phyloP scores from a whole-genome alignment of 2,329 filamentous ascomycete genomes.

The Pseudopithomyces maydicus region DNA sequence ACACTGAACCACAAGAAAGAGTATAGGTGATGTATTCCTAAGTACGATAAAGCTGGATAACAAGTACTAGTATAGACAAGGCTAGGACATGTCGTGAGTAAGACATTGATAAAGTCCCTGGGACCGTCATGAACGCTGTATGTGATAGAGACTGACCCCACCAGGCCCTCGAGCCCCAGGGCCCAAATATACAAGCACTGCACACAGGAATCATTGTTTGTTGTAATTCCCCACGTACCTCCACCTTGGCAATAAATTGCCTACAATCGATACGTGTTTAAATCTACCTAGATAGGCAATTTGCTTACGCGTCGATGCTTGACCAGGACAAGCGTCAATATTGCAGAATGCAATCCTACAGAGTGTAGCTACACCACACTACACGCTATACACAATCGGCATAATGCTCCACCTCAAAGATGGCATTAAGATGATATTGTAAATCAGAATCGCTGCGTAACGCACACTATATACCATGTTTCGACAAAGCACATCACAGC shows the following conservation, averaged over 20 bases:
- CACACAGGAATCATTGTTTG: no score
- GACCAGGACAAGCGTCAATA: neutral
- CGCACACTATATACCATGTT: neutral
- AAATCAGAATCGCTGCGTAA: neutral
- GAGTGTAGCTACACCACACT: neutral
- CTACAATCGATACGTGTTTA: neutral
- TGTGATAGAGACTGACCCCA: no score
- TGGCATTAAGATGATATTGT: neutral
- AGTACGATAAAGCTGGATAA: no score
- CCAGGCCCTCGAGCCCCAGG: no score
- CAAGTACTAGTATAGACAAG: no score
- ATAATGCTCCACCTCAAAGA: neutral
- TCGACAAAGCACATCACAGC: slow-evolving; percentile 18
- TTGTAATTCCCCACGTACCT: neutral
- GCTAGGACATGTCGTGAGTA: no score
- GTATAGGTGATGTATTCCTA: no score
- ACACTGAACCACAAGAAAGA: no score
- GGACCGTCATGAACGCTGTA: no score
- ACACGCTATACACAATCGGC: neutral
- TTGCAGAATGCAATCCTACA: neutral
- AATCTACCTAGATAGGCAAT: neutral
- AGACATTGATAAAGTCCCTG: no score
- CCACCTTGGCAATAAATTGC: neutral
- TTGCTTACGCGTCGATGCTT: neutral
- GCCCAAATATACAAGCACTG: no score